Conservation (phyloP, 225 moss, liverwort and hornwort species). For the Physcomitrium patens region DNA sequence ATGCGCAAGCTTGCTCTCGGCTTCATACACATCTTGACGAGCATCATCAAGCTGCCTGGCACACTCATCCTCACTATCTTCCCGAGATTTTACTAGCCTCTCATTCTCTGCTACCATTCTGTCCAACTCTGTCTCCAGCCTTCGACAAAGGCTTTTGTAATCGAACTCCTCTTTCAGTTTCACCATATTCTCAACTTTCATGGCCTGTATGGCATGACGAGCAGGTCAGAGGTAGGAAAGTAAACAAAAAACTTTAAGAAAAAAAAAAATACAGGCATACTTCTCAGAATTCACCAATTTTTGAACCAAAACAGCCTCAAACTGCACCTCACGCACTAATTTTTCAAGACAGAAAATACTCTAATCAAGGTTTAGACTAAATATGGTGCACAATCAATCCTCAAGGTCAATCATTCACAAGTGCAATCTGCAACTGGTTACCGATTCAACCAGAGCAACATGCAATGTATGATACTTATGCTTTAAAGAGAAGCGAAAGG, state of each 20-base stretch:
- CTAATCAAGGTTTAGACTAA: not conserved
- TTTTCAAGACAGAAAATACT: not conserved
- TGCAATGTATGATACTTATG: conserved; percentile 12
- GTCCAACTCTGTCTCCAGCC: conserved; percentile 85
- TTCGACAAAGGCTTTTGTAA: conserved; percentile 84
- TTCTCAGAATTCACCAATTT: not conserved
- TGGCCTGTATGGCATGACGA: conserved; percentile 63
- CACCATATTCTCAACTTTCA: conserved; percentile 98
- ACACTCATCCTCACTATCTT: conserved; percentile 79
- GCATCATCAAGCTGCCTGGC: conserved; percentile 84
- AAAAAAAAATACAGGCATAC: not conserved
- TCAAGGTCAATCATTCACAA: not conserved
- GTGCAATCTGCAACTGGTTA: not conserved
- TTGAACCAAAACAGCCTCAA: conserved; percentile 9
- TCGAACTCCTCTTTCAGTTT: conserved; percentile 91
- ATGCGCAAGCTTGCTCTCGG: conserved; percentile 69
- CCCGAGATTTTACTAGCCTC: conserved; percentile 82
- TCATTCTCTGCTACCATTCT: conserved; percentile 88
- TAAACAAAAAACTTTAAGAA: not conserved
- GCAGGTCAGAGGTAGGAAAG: conserved; percentile 25
- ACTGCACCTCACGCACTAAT: not conserved
- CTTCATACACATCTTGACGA: conserved; percentile 71
- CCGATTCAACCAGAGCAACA: not conserved
- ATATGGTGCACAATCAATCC: conserved; percentile 6
- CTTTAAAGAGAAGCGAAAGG: conserved; percentile 7